These are phyloP conservation scores for Lecanoromycetidae sp. DNA, from an alignment of 2,329 filamentous ascomycete species.

Conservation along the genomic window DNA sequence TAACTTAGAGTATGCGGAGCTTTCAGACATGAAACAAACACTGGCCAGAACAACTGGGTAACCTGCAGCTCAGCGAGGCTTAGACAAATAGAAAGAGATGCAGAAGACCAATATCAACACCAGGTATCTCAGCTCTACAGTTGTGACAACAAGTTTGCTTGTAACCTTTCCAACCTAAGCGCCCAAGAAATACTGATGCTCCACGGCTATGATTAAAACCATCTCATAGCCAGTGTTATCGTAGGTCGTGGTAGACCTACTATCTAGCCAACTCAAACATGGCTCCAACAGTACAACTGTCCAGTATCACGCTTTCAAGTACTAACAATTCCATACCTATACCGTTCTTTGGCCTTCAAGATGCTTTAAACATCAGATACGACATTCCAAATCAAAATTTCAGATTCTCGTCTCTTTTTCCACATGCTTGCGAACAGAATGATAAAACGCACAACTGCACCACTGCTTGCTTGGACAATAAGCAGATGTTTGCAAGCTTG, in stretches of 20 bases:
- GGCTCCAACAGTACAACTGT: neutral
- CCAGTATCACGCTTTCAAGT: neutral
- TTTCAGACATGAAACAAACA: neutral
- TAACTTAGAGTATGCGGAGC: neutral
- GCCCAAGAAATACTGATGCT: neutral
- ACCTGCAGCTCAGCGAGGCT: neutral
- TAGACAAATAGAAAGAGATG: neutral
- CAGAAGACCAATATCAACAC: too few species aligned
- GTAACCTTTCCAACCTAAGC: neutral
- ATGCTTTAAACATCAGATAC: neutral
- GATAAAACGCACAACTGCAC: neutral
- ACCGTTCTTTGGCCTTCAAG: neutral
- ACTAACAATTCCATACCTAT: neutral
- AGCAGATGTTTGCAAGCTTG: neutral
- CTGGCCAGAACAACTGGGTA: neutral
- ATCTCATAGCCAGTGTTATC: neutral
- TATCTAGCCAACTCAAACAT: neutral
- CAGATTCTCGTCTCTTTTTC: neutral
- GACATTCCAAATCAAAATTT: neutral
- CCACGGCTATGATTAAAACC: neutral
- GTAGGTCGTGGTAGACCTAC: too few species aligned
- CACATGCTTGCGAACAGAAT: neutral
- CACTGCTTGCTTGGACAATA: neutral
- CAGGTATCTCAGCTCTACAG: neutral
- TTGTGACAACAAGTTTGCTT: neutral